Evolutionary conservation across 768 basidiomycete species (phyloP).

Genomic region (Termitomyces bulborhizus): DNA sequence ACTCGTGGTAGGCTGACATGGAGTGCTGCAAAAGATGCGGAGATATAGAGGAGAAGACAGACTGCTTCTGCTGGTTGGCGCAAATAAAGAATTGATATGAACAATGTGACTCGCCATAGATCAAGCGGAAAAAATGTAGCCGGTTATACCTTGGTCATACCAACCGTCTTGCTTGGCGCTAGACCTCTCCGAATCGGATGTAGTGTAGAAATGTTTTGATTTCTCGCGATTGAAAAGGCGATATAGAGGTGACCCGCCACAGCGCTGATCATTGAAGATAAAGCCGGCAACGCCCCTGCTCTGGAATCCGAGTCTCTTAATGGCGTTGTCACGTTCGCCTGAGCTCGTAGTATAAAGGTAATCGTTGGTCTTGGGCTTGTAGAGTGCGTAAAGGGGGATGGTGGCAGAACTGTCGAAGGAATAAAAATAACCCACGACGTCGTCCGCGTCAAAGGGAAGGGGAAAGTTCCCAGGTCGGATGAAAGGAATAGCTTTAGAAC

Average conservation of each 20-base stretch:
- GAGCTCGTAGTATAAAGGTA: constrained; percentile 8
- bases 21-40: too few relatives aligned
- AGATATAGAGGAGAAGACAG: too few relatives aligned
- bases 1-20: too few relatives aligned
- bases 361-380: constrained; percentile 7
- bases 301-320: constrained; percentile 4
- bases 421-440: constrained; percentile 5
- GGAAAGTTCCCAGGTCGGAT: constrained; percentile 1
- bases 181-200: constrained; percentile 3
- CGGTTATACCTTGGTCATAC: constrained; percentile 8
- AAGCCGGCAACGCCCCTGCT: constrained; percentile 2
- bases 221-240: constrained; percentile 6
- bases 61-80: not conserved
- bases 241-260: constrained; percentile 9
- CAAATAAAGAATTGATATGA: too few relatives aligned
- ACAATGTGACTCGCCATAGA: not conserved
- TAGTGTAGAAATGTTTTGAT: constrained; percentile 8
- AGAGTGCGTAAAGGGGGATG: constrained; percentile 2
- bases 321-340: constrained; percentile 4
- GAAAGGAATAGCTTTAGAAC: not conserved
- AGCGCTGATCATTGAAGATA: constrained; percentile 3
- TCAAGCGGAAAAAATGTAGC: constrained; percentile 5
- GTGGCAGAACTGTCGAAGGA: not conserved
- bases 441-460: not conserved
- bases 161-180: constrained; percentile 5